Base-by-base conservation (phyloP, 495 filamentous ascomycete species). In the Tuber borchii region DNA sequence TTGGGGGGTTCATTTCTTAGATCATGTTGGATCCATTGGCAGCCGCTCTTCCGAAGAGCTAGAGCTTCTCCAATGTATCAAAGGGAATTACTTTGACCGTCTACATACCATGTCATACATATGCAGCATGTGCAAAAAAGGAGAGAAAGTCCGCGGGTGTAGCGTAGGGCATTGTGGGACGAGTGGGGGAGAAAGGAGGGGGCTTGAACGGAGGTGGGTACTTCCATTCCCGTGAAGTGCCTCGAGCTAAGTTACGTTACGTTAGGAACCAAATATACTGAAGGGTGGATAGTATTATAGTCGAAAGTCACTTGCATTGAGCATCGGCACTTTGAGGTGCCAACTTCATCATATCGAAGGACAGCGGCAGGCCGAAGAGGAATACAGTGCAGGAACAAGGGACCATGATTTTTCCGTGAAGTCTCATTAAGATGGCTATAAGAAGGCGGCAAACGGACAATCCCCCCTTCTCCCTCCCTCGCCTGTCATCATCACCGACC, bases 201-300 rank as follows among this genome's bases (percentile, higher is more conserved):
- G n/a, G 56, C 12, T 31, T 22, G n/a, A 31, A 31, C 9, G 56
- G 10, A 16, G 26, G 56, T 26, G n/a, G 56, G 26, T 61, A 61
- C 12, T 12, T 31, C 56, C 2, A 31, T 61, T 31, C 70, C 37
- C 22, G 44, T 43, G 43, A 69, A 65, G 40, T 31, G 26, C 34
- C 71, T 46, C 51, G 37, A 65, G 51, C 26, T 44, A 26, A 34
- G 43, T 68, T 69, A 44, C 44, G 44, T 51, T 31, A 12, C 46
- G 71, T 73, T 77, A 42, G 71, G 78, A 75, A 71, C 56, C 51
- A 26, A 20, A 71, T 45, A 43, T 45, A 71, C 39, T 75, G 71
- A 77, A 46, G 69, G 71, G 73, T 69, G 16, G 16, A 70, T 42
- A 26, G 19, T 26, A 44, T 37, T 43, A 39, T 19, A 61, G 37